Evolutionary conservation across 345 rosid genomes (phyloP).

Genomic region (Eucalyptus virginea): DNA sequence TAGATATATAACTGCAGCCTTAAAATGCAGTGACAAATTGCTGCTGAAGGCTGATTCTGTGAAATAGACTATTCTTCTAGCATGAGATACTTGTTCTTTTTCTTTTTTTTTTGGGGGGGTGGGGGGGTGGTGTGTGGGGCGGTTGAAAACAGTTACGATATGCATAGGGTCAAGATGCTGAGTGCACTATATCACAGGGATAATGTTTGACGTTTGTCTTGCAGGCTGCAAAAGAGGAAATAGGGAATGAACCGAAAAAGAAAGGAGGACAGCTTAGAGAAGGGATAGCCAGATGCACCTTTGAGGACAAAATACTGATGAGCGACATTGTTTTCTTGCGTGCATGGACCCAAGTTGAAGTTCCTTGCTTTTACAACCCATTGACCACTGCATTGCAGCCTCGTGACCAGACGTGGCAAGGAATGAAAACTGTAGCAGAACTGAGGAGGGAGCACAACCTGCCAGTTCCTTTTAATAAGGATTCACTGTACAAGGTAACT

Average conservation of each 20-base stretch:
- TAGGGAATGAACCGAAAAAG: slow-evolving; percentile 51
- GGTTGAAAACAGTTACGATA: not conserved
- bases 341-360: slow-evolving; percentile 77
- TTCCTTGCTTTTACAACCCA: slow-evolving; percentile 69
- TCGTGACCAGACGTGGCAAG: slow-evolving; percentile 65
- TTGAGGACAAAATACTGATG: slow-evolving; percentile 91
- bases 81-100: fast-evolving
- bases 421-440: slow-evolving; percentile 86
- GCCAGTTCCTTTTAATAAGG: slow-evolving; percentile 72
- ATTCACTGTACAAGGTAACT: slow-evolving; percentile 76
- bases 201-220: not conserved
- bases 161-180: not conserved
- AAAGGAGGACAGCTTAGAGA: slow-evolving; percentile 58
- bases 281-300: slow-evolving; percentile 91
- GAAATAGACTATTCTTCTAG: not conserved
- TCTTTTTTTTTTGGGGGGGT: too few species aligned
- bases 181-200: not conserved
- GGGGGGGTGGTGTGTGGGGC: too few species aligned
- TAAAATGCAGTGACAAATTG: not conserved
- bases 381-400: slow-evolving; percentile 88
- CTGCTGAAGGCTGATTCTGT: not conserved
- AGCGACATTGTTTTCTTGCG: slow-evolving; percentile 82
- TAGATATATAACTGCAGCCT: not conserved
- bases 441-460: slow-evolving; percentile 63
- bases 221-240: slow-evolving; percentile 78